Evolutionary conservation across 768 basidiomycete species (phyloP).

Genomic region (Tulasnella sp.): DNA sequence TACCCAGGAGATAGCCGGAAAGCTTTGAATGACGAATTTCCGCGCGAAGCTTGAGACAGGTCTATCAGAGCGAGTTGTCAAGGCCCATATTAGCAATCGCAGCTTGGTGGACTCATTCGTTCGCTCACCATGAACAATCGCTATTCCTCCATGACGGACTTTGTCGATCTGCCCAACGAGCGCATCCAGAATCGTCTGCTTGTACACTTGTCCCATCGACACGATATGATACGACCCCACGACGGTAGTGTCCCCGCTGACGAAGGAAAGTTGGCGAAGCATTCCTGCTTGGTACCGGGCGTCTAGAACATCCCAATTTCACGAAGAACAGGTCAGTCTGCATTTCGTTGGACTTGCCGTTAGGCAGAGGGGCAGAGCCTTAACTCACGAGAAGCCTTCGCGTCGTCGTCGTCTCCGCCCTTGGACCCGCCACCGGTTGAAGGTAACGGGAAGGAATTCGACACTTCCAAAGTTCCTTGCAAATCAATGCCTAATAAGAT

Average conservation of each 20-base stretch:
- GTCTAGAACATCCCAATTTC: background rate
- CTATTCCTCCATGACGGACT: slow-evolving; percentile 78
- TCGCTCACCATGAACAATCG: slow-evolving; percentile 71
- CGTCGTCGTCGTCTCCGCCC: slow-evolving; percentile 16
- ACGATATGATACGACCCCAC: slow-evolving; percentile 94
- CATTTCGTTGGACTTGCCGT: background rate
- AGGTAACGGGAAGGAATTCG: slow-evolving; percentile 84
- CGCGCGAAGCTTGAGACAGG: slow-evolving; percentile 69
- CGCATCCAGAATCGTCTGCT: slow-evolving; percentile 72
- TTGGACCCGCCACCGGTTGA: slow-evolving; percentile 36
- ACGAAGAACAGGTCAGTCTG: background rate
- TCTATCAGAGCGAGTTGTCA: slow-evolving; percentile 47
- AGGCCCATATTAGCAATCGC: background rate
- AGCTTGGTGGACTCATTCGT: background rate
- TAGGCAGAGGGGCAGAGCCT: background rate
- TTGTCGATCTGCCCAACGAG: slow-evolving; percentile 83
- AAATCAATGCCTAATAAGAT: slow-evolving; percentile 87
- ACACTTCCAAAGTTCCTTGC: slow-evolving; percentile 85
- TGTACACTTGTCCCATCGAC: slow-evolving; percentile 79
- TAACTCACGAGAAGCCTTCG: background rate
- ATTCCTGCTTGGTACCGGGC: slow-evolving; percentile 79
- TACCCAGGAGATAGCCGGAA: slow-evolving; percentile 79
- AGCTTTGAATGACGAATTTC: slow-evolving; percentile 84
- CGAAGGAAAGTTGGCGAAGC: slow-evolving; percentile 84
- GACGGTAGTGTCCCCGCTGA: slow-evolving; percentile 84